Conservation (phyloP, 495 filamentous ascomycete genomes). For the Talaromyces stipitatus region DNA sequence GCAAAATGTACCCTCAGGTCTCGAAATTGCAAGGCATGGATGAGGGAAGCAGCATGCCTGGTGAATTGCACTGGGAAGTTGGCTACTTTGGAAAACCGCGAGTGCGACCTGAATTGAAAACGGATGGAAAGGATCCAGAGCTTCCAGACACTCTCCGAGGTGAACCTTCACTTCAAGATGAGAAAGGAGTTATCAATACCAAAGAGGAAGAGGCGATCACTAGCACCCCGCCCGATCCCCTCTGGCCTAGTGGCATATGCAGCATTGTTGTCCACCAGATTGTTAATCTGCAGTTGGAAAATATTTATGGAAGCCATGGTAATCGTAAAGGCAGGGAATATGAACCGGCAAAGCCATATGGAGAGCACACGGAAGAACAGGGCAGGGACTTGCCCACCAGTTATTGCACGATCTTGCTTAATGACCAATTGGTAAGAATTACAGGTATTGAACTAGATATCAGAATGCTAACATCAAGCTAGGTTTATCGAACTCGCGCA, state of each 20-base stretch:
- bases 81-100: slow-evolving; percentile 88
- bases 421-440: slow-evolving; percentile 65
- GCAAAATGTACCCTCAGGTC: slow-evolving; percentile 85
- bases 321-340: slow-evolving; percentile 75
- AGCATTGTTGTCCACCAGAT: slow-evolving; percentile 87
- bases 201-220: slow-evolving; percentile 74
- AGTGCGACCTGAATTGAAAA: slow-evolving; percentile 72
- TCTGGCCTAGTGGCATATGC: slow-evolving; percentile 86
- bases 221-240: slow-evolving; percentile 85
- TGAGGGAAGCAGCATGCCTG: slow-evolving; percentile 81
- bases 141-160: slow-evolving; percentile 66
- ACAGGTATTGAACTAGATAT: background rate
- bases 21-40: slow-evolving; percentile 76
- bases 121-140: slow-evolving; percentile 73
- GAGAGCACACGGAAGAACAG: slow-evolving; percentile 74
- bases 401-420: slow-evolving; percentile 86
- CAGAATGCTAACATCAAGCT: slow-evolving; percentile 12
- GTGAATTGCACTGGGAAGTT: slow-evolving; percentile 91
- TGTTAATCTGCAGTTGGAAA: slow-evolving; percentile 81
- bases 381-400: slow-evolving; percentile 70
- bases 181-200: slow-evolving; percentile 71
- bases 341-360: slow-evolving; percentile 81
- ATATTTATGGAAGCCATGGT: slow-evolving; percentile 52
- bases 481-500: slow-evolving; percentile 75
- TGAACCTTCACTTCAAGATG: slow-evolving; percentile 74